phyloP scores from a whole-genome alignment of 2,329 filamentous ascomycete genomes.

The Calonectria pseudoturangicola region DNA sequence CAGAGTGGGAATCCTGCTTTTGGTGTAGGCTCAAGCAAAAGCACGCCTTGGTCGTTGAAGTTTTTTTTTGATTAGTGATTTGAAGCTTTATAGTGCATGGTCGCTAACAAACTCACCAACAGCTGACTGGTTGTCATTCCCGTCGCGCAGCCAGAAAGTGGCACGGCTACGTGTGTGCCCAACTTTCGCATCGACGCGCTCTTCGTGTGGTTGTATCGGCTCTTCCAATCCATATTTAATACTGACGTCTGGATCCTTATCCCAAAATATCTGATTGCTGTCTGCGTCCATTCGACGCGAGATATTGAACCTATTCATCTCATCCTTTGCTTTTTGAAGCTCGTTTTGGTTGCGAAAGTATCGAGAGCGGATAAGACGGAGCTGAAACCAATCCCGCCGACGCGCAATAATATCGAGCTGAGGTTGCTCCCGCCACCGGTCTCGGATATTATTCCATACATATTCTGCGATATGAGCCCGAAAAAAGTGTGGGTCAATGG shows the following conservation, averaged over 20 bases:
- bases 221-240: neutral
- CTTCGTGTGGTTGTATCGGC: neutral
- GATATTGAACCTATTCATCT: slow-evolving; percentile 3
- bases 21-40: slow-evolving; percentile 3
- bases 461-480: neutral
- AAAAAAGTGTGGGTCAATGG: slow-evolving; percentile 15
- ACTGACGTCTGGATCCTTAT: neutral
- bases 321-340: neutral
- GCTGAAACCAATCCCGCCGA: neutral
- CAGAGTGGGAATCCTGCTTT: neutral
- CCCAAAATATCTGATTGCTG: slow-evolving; percentile 8
- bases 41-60: neutral
- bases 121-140: neutral
- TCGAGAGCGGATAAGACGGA: neutral
- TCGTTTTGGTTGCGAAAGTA: neutral
- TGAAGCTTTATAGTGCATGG: too few relatives aligned
- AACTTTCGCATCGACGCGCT: neutral
- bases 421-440: neutral
- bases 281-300: slow-evolving; percentile 1
- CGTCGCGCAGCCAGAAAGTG: neutral
- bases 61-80: too few relatives aligned
- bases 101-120: neutral
- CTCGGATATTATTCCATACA: slow-evolving; percentile 13
- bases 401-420: neutral
- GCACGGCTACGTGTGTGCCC: neutral